phyloP scores from a whole-genome alignment of 1,284 basidiomycete genomes.

The Sanghuangporus sanghuang region DNA sequence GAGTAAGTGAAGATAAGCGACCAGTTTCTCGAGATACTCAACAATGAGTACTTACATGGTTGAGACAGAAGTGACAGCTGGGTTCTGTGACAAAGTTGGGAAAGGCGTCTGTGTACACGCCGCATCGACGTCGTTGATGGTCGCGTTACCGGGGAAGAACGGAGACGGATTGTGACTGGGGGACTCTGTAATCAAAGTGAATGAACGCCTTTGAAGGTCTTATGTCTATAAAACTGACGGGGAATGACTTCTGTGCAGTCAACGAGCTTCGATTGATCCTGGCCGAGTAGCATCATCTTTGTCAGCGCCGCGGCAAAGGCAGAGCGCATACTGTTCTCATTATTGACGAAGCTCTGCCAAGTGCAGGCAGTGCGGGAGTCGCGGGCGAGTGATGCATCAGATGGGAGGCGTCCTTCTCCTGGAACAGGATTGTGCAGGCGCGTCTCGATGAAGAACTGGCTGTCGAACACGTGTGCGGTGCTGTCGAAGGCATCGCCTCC shows the following conservation, averaged over 20 bases:
- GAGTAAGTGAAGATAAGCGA: too few species aligned
- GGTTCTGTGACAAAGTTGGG: conserved; percentile 15
- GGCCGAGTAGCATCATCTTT: conserved; percentile 31
- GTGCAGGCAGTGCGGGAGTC: conserved; percentile 20
- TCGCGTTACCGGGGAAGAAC: conserved; percentile 12
- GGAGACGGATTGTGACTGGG: not conserved
- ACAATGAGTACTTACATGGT: conserved; percentile 6
- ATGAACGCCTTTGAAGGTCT: not conserved
- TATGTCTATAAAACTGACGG: not conserved
- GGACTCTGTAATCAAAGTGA: not conserved
- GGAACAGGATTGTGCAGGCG: conserved; percentile 24
- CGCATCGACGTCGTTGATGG: conserved; percentile 10
- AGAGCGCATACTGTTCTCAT: conserved; percentile 10
- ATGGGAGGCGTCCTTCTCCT: conserved; percentile 37
- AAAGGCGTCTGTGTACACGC: conserved; percentile 18
- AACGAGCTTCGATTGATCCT: conserved; percentile 24
- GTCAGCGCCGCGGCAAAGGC: conserved; percentile 27
- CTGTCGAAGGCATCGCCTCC: conserved; percentile 35
- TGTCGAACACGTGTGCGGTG: conserved; percentile 34
- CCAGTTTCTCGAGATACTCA: not conserved
- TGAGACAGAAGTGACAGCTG: conserved; percentile 14
- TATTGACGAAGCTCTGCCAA: conserved; percentile 18
- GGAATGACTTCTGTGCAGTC: conserved; percentile 34
- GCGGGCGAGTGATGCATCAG: conserved; percentile 27
- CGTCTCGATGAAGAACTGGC: conserved; percentile 37